Evolutionary conservation across 768 basidiomycete species (phyloP).

Genomic region (Pisolithus orientalis): DNA sequence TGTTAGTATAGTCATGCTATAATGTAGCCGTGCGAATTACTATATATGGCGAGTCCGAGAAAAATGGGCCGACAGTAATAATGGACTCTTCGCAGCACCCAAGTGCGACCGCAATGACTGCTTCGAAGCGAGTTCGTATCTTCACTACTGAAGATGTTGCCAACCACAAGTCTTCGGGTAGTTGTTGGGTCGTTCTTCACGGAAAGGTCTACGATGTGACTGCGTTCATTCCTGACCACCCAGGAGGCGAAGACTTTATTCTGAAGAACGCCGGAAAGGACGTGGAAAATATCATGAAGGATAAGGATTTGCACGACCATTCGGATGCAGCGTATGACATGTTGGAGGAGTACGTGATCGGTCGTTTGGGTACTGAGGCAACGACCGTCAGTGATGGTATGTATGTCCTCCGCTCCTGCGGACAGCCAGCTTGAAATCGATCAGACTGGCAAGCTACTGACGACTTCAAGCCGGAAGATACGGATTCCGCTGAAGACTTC

Average conservation of each 20-base stretch:
- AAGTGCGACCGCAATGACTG: constrained; percentile 40
- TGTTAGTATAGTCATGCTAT: too few relatives aligned
- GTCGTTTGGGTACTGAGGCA: constrained; percentile 71
- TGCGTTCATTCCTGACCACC: constrained; percentile 78
- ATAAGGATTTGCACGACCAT: constrained; percentile 78
- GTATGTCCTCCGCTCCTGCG: constrained; percentile 17
- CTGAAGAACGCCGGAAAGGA: constrained; percentile 80
- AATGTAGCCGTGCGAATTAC: too few relatives aligned
- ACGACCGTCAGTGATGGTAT: constrained; percentile 73
- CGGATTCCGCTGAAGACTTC: constrained; percentile 74
- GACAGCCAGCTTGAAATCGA: background rate
- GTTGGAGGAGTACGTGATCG: constrained; percentile 83
- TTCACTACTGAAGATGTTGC: constrained; percentile 72
- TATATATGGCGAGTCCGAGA: too few relatives aligned
- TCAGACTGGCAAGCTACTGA: constrained; percentile 87
- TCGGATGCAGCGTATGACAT: constrained; percentile 89
- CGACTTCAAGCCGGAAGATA: constrained; percentile 88
- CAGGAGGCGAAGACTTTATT: constrained; percentile 92
- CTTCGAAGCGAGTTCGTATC: constrained; percentile 58
- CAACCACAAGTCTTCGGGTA: constrained; percentile 48
- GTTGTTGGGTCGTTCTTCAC: constrained; percentile 78
- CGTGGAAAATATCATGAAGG: constrained; percentile 74
- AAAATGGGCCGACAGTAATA: too few relatives aligned
- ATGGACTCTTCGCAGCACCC: too few relatives aligned
- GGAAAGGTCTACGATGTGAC: constrained; percentile 92